A percentile compares a stretch with the other conserved stretches of the same genome.
These are phyloP conservation scores for Saccharum hybrid DNA, from an alignment of 202 grass and related monocot genomes.

Conservation along the genomic window DNA sequence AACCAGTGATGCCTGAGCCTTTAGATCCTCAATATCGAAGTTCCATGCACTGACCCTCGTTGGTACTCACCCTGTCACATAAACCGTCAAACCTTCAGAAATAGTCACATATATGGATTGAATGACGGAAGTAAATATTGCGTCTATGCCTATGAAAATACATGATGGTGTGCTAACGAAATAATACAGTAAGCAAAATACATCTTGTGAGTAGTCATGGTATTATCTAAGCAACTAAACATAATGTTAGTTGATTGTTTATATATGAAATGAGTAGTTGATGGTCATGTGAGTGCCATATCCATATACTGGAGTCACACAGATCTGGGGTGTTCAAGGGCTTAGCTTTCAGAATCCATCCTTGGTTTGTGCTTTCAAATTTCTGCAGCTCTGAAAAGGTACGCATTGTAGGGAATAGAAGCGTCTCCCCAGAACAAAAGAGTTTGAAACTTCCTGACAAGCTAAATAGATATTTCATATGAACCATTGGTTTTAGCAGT, in stretches of 20 bases:
- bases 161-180: background rate
- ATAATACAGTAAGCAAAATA: slow-evolving; percentile 20
- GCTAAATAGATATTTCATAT: slow-evolving; percentile 11
- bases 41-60: slow-evolving; percentile 97
- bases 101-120: background rate
- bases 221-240: slow-evolving; percentile 12
- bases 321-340: background rate
- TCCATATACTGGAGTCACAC: background rate
- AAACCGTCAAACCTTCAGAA: slow-evolving; percentile 28
- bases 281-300: background rate
- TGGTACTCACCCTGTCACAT: slow-evolving; percentile 79
- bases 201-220: slow-evolving; percentile 4
- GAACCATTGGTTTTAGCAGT: slow-evolving; percentile 26
- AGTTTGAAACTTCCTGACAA: background rate
- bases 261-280: background rate
- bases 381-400: background rate
- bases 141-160: background rate
- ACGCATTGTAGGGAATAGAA: background rate
- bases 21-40: slow-evolving; percentile 97
- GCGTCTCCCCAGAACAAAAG: background rate
- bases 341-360: background rate
- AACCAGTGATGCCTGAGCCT: slow-evolving; percentile 92
- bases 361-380: background rate
- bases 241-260: slow-evolving; percentile 25
- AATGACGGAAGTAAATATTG: slow-evolving; percentile 15